Conservation (phyloP, 345 rosid species). For the Moricandia arvensis region DNA sequence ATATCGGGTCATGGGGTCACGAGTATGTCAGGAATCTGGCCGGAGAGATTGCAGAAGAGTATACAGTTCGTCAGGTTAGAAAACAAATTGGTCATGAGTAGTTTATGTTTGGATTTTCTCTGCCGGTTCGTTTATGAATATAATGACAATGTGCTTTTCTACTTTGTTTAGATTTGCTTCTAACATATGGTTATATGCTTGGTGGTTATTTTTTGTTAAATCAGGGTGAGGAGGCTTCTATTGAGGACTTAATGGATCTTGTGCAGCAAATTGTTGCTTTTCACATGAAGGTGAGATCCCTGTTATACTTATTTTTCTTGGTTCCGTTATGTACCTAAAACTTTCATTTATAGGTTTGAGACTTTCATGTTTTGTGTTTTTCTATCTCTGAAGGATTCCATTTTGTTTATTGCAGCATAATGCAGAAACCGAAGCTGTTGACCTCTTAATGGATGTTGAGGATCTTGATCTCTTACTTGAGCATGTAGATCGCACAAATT, state of each 20-base stretch:
- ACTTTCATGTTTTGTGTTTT: not conserved
- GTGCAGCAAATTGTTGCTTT: conserved; percentile 87
- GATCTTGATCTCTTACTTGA: conserved; percentile 83
- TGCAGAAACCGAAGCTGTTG: conserved; percentile 98
- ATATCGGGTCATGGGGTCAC: conserved; percentile 96
- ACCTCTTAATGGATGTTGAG: conserved; percentile 97
- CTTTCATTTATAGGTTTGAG: not conserved
- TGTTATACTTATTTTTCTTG: not conserved
- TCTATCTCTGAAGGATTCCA: conserved; percentile 1
- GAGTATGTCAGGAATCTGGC: conserved; percentile 95
- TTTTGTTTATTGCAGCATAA: conserved; percentile 63
- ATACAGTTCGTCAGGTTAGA: conserved; percentile 73
- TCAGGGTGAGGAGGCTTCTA: conserved; percentile 65
- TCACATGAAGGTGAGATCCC: conserved; percentile 74
- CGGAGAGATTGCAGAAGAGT: conserved; percentile 82
- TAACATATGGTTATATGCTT: conserved; percentile 7
- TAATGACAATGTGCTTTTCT: not conserved
- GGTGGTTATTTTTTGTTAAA: conserved; percentile 9
- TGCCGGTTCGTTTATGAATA: conserved; percentile 1
- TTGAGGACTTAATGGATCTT: conserved; percentile 76
- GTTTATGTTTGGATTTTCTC: conserved; percentile 8
- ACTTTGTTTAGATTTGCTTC: not conserved
- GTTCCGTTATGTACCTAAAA: conserved; percentile 5
- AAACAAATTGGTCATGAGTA: conserved; percentile 1
- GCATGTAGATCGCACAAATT: conserved; percentile 79